Conservation (phyloP, 371 early-diverging fungal genomes). For the Circinella umbellata region DNA sequence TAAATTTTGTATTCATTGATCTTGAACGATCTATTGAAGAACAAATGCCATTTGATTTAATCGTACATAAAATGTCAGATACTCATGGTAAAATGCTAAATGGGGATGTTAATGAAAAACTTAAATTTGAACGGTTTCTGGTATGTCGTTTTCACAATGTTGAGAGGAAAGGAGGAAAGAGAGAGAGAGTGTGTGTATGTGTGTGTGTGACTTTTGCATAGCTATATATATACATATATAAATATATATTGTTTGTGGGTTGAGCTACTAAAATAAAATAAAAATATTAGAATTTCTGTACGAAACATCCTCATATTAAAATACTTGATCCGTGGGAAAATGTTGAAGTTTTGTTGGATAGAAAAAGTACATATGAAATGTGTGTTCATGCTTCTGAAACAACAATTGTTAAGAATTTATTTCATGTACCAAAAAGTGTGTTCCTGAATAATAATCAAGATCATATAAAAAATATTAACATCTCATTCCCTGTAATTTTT, state of each 20-base stretch:
- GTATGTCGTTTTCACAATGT: slow-evolving; percentile 13
- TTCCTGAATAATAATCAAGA: not conserved
- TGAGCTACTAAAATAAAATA: not conserved
- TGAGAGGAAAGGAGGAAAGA: too few species aligned
- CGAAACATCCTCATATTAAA: slow-evolving; percentile 34
- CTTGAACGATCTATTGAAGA: slow-evolving; percentile 38
- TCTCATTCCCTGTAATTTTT: slow-evolving; percentile 38
- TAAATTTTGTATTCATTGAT: slow-evolving; percentile 46
- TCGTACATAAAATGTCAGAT: slow-evolving; percentile 58
- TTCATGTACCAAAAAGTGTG: not conserved
- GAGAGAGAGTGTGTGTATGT: too few species aligned
- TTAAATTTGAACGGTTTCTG: slow-evolving; percentile 35
- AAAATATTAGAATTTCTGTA: slow-evolving; percentile 30
- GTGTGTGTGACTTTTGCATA: too few species aligned
- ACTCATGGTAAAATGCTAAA: slow-evolving; percentile 35
- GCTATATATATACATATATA: too few species aligned
- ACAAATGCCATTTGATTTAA: slow-evolving; percentile 41
- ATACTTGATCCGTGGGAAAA: slow-evolving; percentile 46
- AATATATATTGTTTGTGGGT: too few species aligned
- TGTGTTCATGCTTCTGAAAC: slow-evolving; percentile 14
- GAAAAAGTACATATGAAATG: slow-evolving; percentile 33
- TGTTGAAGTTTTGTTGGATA: slow-evolving; percentile 40
- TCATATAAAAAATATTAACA: not conserved
- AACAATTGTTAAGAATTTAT: slow-evolving; percentile 7
- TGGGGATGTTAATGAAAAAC: slow-evolving; percentile 34